phyloP scores from a whole-genome alignment of 345 rosid species.

The Camelina hispida region DNA sequence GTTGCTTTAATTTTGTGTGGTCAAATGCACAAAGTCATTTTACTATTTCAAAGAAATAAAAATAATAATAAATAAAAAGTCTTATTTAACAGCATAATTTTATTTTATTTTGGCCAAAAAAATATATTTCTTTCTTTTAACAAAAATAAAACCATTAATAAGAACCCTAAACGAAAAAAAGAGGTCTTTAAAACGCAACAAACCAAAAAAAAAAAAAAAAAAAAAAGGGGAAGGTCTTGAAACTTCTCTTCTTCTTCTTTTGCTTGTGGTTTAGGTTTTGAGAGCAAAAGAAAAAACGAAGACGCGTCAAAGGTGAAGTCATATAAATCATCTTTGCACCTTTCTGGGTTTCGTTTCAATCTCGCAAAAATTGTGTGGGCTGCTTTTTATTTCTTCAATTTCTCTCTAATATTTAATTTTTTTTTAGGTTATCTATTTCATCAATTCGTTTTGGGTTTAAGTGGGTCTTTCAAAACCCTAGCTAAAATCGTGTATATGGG shows the following conservation, averaged over 20 bases:
- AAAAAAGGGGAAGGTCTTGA: background rate
- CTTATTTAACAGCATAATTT: background rate
- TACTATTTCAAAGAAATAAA: background rate
- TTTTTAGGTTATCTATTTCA: background rate
- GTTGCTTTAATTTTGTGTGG: background rate
- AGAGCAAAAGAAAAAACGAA: background rate
- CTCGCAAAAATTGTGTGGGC: background rate
- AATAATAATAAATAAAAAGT: background rate
- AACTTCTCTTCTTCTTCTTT: background rate
- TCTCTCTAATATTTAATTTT: background rate
- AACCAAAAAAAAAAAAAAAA: background rate
- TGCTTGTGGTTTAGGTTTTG: conserved; percentile 16
- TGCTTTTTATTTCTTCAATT: background rate
- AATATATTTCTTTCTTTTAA: too few relatives aligned
- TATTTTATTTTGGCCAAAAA: too few relatives aligned
- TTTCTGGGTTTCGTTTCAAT: conserved; percentile 10
- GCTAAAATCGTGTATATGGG: background rate
- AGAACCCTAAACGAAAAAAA: conserved; percentile 4
- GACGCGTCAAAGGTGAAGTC: conserved; percentile 10
- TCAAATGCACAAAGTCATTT: background rate
- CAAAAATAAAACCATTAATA: background rate
- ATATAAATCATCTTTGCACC: background rate
- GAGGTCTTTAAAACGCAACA: background rate
- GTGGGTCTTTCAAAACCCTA: background rate
- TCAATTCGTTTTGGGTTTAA: background rate